Evolutionary conservation across 1,139 yeast genomes (phyloP), one percentile per base, ranked within the genome.

Genomic region (Suhomyces chickasaworum): DNA sequence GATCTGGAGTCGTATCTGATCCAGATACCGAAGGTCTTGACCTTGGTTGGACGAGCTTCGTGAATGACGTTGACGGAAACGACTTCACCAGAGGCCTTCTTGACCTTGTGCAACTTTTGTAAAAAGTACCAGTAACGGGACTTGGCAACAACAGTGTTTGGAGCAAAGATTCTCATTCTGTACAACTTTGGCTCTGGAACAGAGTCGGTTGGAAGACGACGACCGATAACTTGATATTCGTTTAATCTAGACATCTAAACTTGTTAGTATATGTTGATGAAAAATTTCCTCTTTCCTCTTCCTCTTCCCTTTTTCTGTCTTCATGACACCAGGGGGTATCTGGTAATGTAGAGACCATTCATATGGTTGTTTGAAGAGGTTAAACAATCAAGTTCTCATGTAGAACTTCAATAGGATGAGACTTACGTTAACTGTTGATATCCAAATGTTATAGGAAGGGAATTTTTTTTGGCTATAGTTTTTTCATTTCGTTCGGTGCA

Each of bases 81-180:
- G 71, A 93, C 81, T 83, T 93, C 99, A 86, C 99, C 99, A 68
- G 96, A 89, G 68, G 99, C 95, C 85, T 89, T 90, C 93, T 93
- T 93, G 73, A 93, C 97, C 85, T 95, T 93, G 88, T 95, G 96
- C 78, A 93, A 87, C 80, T 90, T 90, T 81, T 91, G 96, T 81
- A 93, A 86, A 84, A 93, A 93, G 85, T 93, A 95, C 99, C 99
- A 93, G 96, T 90, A 93, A 83, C 99, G 93, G 71, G 99, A 93
- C 86, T 93, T 93, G 75, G 99, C 99, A 76, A 93, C 96, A 77
- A 93, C 98, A 66, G 84, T 87, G 83, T 93, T 93, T 71, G 97
- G 95, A 72, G 99, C 99, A 79, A 93, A 93, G 80, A 93, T 90
- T 85, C 97, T 90, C 98, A 93, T 93, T 78, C 99, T 90, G 96